phyloP scores from a whole-genome alignment of 83 land plant genomes.

The Thuja plicata region DNA sequence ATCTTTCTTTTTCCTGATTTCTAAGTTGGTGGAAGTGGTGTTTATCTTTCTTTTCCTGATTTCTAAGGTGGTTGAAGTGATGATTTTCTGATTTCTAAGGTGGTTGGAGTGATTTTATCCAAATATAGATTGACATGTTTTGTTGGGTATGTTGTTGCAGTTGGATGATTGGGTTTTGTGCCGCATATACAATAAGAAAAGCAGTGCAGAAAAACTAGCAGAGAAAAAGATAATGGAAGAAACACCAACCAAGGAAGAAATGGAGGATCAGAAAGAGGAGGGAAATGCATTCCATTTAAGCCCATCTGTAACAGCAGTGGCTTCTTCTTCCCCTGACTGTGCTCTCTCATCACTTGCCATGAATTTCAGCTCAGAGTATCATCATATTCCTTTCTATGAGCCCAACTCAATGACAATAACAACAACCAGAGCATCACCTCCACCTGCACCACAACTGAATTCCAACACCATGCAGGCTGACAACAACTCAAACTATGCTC shows the following conservation, averaged over 20 bases:
- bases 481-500: background rate
- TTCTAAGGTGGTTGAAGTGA: background rate
- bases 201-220: slow-evolving; percentile 8
- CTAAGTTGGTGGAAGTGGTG: no score
- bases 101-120: no score
- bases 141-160: background rate
- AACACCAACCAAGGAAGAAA: background rate
- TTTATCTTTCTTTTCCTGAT: background rate
- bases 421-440: background rate
- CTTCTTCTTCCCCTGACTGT: background rate
- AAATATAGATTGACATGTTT: no score
- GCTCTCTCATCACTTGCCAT: background rate
- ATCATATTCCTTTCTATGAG: background rate
- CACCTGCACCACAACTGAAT: no score
- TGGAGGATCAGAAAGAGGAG: background rate
- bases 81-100: no score
- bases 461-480: background rate
- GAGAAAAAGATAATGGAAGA: slow-evolving; percentile 8
- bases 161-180: slow-evolving; percentile 19
- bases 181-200: slow-evolving; percentile 13
- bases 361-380: background rate
- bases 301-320: background rate
- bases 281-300: background rate
- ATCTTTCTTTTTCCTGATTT: no score
- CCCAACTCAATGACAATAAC: background rate